Percentiles rank a stretch among this genome's conserved stretches.
Evolutionary conservation across 73 alveolate species (phyloP).

Genomic region (Paramecium sexaurelia): DNA sequence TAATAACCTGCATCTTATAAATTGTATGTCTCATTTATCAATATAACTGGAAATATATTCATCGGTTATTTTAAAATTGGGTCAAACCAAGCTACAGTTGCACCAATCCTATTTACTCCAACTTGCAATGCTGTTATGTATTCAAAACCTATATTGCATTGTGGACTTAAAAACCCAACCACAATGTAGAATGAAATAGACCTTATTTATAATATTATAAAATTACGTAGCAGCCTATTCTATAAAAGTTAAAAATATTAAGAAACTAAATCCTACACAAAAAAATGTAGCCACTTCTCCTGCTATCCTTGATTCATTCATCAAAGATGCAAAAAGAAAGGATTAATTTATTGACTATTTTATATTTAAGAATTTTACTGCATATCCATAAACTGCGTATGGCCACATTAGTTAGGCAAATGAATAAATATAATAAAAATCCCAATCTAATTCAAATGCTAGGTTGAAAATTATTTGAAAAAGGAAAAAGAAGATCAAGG

Average conservation of each 20-base stretch:
- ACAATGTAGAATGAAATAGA: background rate
- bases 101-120: constrained; percentile 12
- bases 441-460: background rate
- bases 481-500: background rate
- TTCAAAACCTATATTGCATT: constrained; percentile 41
- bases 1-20: background rate
- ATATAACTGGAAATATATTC: constrained; percentile 15
- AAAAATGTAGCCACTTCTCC: constrained; percentile 54
- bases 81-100: background rate
- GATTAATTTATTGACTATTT: constrained; percentile 18
- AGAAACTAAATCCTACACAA: constrained; percentile 21
- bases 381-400: constrained; percentile 14
- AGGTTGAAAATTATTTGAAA: background rate
- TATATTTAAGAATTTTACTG: background rate
- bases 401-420: constrained; percentile 46
- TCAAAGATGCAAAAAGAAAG: background rate
- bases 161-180: background rate
- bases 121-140: constrained; percentile 17
- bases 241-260: constrained; percentile 23
- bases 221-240: constrained; percentile 29
- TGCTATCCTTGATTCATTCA: constrained; percentile 4
- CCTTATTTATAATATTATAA: background rate
- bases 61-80: background rate
- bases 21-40: background rate
- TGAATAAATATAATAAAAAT: background rate